Evolutionary conservation across 2,329 filamentous ascomycete species (phyloP), one percentile per base, ranked within the genome.

Genomic region (Diaporthe aspalathi): DNA sequence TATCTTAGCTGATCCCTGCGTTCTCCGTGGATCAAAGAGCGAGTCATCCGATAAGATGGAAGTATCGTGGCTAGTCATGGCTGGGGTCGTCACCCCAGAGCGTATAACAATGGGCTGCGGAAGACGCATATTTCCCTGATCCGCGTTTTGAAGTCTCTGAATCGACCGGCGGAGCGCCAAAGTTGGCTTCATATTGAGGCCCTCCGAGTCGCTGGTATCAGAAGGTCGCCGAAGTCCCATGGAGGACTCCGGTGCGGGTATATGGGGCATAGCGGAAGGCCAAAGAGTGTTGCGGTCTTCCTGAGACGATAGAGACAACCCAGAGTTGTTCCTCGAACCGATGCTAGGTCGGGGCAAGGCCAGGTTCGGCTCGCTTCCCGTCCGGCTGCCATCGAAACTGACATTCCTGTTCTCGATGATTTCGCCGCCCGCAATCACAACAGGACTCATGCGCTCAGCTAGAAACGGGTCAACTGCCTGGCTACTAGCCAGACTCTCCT

Each of bases 381-480:
- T 84, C 22, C 85, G 82, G 62, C 75, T 78, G 35, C 89, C 75
- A 16, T 89, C 87, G 17, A 82, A 80, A 74, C 84, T 85, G 2
- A 81, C 77, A 74, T 92, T 92, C 49, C 84, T 82, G 75, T 91
- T 91, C 76, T 91, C 87, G 49, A 91, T 79, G 8, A 92, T 80
- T 72, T 87, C 88, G 35, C 90, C 90, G 9, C 90, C 90, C 14
- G 89, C 85, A 75, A 92, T 92, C 50, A 92, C 84, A 16, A 92
- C 90, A 1, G 90, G 90, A 67, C 89, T 90, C 80, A 92, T 88
- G 16, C 90, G 85, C 68, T 91, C 87, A 32, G 86, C 81, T 16
- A 92, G 79, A 74, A 91, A 92, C 0, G 87, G 82, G 73, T 92
- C 90, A 6, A 81, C 79, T 2, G 83, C 80, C 63, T 81, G 79